Conservation (phyloP, 2,329 filamentous ascomycete genomes). For the Helotiales sp. region DNA sequence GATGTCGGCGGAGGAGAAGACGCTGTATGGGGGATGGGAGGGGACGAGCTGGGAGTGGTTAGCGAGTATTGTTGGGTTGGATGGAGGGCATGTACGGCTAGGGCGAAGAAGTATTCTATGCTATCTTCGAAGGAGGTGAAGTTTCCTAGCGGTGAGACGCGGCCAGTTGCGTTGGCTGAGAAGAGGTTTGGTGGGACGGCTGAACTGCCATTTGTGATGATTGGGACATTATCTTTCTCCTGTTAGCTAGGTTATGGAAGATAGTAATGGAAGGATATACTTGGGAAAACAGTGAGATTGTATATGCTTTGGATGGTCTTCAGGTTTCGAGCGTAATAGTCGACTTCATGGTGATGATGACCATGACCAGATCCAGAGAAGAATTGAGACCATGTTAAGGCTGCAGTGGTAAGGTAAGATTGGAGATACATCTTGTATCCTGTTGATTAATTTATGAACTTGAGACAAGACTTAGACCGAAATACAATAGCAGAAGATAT, state of each 20-base stretch:
- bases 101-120: constrained; percentile 46
- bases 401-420: constrained; percentile 4
- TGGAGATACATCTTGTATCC: constrained; percentile 6
- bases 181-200: constrained; percentile 42
- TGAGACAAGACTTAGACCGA: background rate
- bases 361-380: background rate
- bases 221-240: constrained; percentile 14
- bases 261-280: background rate
- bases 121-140: constrained; percentile 43
- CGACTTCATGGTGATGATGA: background rate
- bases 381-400: constrained; percentile 2
- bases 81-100: no score
- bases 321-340: constrained; percentile 15
- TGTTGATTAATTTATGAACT: background rate
- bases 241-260: background rate
- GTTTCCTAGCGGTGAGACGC: constrained; percentile 44
- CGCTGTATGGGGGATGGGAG: constrained; percentile 26
- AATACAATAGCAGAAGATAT: background rate
- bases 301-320: constrained; percentile 16
- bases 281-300: constrained; percentile 19
- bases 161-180: constrained; percentile 38
- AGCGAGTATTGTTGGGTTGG: no score
- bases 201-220: constrained; percentile 36
- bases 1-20: constrained; percentile 37
- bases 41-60: no score